Evolutionary conservation across 805 yeast species (phyloP).

Genomic region (Danielia oregonensis): DNA sequence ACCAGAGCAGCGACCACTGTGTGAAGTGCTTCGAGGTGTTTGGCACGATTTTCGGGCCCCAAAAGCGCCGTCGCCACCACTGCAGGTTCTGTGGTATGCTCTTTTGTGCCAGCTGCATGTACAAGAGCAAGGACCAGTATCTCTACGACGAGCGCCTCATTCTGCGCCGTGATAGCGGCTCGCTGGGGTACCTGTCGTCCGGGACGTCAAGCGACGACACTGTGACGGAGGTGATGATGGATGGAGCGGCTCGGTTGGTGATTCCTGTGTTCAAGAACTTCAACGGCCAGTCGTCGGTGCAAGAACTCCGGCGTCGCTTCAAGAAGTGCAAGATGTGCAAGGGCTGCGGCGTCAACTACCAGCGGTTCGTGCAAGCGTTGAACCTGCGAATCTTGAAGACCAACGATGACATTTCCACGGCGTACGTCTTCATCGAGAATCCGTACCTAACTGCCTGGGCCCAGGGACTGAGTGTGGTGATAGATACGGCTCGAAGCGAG

Average conservation of each 20-base stretch:
- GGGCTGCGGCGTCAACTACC: conserved; percentile 15
- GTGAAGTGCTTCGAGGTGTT: conserved; percentile 37
- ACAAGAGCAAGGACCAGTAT: conserved; percentile 13
- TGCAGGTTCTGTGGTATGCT: conserved; percentile 16
- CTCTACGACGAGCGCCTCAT: conserved; percentile 7
- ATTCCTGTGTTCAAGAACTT: conserved; percentile 31
- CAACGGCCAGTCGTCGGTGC: conserved; percentile 3
- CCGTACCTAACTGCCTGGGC: conserved; percentile 20
- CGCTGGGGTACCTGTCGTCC: conserved; percentile 1
- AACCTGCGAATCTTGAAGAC: conserved; percentile 15
- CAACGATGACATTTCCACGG: conserved; percentile 14
- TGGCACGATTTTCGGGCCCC: conserved; percentile 27
- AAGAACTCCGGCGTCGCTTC: conserved; percentile 9
- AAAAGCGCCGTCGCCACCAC: conserved; percentile 15
- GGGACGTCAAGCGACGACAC: conserved; percentile 7
- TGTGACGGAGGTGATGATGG: conserved; percentile 12
- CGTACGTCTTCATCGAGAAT: conserved; percentile 30
- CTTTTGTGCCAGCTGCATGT: conserved; percentile 21
- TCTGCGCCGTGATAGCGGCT: conserved; percentile 8
- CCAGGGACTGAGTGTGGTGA: conserved; percentile 1
- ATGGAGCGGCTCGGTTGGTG: conserved; percentile 27
- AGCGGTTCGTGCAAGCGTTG: conserved; percentile 25
- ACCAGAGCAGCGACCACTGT: conserved; percentile 39
- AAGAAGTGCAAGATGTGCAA: conserved; percentile 18
- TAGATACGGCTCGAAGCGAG: neutral